These are phyloP conservation scores for Penicillium digitatum DNA, from an alignment of 2,329 filamentous ascomycete genomes.

Conservation along the genomic window DNA sequence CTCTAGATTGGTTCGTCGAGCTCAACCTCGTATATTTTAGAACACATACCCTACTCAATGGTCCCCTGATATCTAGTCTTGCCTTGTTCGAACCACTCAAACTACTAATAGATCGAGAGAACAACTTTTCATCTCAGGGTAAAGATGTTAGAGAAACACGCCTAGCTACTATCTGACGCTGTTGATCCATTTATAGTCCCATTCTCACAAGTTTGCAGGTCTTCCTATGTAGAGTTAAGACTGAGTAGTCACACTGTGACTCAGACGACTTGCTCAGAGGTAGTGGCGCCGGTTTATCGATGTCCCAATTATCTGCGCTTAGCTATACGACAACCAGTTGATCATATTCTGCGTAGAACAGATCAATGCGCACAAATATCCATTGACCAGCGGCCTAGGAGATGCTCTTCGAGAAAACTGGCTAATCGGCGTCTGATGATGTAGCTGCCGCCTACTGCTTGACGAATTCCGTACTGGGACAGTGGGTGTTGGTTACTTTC, in stretches of 20 bases:
- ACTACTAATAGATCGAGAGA: no score
- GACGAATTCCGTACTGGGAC: no score
- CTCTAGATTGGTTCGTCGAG: background rate
- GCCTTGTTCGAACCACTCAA: no score
- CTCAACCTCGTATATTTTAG: background rate
- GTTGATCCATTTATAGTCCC: background rate
- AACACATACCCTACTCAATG: background rate
- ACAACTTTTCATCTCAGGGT: no score
- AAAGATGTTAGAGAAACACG: background rate
- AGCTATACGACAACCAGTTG: background rate
- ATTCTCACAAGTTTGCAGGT: background rate
- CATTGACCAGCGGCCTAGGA: no score
- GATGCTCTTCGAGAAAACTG: no score
- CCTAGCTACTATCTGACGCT: background rate
- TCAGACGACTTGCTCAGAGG: background rate
- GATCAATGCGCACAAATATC: no score
- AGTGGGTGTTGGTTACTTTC: no score
- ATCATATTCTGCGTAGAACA: background rate
- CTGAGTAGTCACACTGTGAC: background rate
- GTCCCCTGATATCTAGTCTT: no score
- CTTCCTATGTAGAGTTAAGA: background rate
- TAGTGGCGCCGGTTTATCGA: background rate
- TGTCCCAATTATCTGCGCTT: background rate
- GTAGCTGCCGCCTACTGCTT: no score
- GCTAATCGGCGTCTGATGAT: no score